Evolutionary conservation across 352 stramenopile genomes (phyloP).

Genomic region (Globisporangium nagaii): DNA sequence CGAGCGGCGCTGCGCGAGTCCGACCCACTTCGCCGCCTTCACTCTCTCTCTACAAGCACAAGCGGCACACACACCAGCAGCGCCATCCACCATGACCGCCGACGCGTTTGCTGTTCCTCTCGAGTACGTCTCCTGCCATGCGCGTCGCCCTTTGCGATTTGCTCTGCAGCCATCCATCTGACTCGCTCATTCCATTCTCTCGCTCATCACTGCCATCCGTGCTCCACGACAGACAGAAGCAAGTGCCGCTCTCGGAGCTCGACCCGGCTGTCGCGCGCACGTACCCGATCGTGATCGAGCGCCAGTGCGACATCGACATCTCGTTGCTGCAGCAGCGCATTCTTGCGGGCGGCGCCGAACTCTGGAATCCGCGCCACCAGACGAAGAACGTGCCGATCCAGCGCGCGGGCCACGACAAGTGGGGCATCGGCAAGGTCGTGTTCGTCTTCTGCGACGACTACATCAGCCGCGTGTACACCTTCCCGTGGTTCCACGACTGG

Average conservation of each 20-base stretch:
- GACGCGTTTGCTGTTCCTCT: conserved; percentile 4
- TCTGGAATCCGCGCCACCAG: conserved; percentile 71
- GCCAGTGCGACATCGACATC: conserved; percentile 63
- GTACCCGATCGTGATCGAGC: conserved; percentile 48
- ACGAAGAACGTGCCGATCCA: conserved; percentile 90
- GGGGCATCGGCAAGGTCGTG: conserved; percentile 98
- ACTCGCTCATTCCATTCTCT: not conserved
- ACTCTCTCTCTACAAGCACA: not conserved
- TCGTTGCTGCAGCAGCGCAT: conserved; percentile 59
- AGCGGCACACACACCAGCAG: not conserved
- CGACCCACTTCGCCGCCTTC: not conserved
- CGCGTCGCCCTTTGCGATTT: not conserved
- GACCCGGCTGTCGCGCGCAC: conserved; percentile 27
- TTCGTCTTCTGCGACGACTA: conserved; percentile 99
- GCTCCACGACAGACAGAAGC: conserved; percentile 53
- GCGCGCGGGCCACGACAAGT: conserved; percentile 94
- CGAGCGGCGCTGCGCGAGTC: not conserved
- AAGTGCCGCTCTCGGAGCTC: conserved; percentile 54
- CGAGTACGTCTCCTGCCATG: not conserved
- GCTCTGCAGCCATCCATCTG: not conserved
- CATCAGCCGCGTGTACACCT: conserved; percentile 91
- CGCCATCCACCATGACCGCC: not conserved
- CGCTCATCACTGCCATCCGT: not conserved
- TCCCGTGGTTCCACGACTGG: conserved; percentile 93
- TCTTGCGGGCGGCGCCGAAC: conserved; percentile 22